These are phyloP conservation scores for Solanum pimpinellifolium DNA, from an alignment of 257 asterid species.

Conservation along the genomic window DNA sequence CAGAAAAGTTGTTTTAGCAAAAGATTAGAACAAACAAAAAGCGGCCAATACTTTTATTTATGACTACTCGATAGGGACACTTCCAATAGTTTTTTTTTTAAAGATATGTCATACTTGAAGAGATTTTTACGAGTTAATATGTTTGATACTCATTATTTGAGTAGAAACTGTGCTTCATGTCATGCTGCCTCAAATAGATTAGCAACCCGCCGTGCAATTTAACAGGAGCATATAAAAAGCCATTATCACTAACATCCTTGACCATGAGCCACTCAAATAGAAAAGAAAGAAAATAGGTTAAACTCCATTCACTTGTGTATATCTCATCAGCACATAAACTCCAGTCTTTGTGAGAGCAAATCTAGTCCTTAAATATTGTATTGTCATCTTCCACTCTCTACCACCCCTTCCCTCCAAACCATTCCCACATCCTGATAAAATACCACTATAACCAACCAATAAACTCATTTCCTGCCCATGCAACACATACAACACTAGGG, in stretches of 20 bases:
- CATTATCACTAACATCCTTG: neutral
- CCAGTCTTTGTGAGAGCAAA: neutral
- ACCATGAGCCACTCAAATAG: neutral
- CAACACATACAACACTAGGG: neutral
- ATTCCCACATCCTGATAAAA: neutral
- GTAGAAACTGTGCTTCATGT: neutral
- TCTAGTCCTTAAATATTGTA: neutral
- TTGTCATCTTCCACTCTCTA: neutral
- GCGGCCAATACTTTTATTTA: neutral
- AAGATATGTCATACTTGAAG: neutral
- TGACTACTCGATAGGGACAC: neutral
- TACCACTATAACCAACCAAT: neutral
- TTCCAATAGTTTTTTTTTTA: neutral
- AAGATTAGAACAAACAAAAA: neutral
- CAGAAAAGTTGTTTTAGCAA: neutral
- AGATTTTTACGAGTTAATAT: neutral
- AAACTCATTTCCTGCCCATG: neutral
- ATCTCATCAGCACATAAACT: neutral
- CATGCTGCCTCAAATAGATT: neutral
- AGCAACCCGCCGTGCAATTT: neutral
- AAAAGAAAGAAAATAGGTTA: neutral
- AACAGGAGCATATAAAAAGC: neutral
- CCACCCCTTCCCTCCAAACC: neutral
- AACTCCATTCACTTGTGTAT: neutral
- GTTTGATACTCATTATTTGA: neutral